Percentiles rank a stretch among this genome's conserved stretches.
These are phyloP conservation scores for Pseudonitzschia multistriata DNA, from an alignment of 108 stramenopile species.

Conservation along the genomic window DNA sequence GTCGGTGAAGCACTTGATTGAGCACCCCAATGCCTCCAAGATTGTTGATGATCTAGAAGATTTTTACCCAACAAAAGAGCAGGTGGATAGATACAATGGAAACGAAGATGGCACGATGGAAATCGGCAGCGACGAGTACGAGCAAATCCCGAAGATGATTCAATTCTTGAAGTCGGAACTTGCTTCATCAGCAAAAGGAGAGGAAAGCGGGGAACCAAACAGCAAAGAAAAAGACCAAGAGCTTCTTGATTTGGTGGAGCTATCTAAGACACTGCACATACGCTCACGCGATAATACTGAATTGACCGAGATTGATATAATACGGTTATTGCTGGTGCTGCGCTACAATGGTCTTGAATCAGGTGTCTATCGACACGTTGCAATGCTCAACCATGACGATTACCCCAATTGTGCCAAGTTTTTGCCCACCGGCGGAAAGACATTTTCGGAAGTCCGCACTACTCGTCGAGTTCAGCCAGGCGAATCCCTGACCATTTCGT, in stretches of 20 bases:
- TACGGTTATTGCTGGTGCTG: constrained; percentile 59
- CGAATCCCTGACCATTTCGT: constrained; percentile 73
- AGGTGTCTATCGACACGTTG: constrained; percentile 70
- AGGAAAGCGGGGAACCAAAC: constrained; percentile 6
- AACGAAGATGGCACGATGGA: constrained; percentile 24
- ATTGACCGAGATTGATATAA: constrained; percentile 43
- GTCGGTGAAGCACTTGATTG: constrained; percentile 52
- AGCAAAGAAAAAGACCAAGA: not conserved
- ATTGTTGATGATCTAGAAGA: constrained; percentile 58
- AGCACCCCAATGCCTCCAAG: constrained; percentile 33
- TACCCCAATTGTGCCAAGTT: constrained; percentile 83
- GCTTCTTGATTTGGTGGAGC: constrained; percentile 30
- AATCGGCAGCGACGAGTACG: constrained; percentile 23
- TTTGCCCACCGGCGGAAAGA: constrained; percentile 30
- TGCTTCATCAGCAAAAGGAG: constrained; percentile 5
- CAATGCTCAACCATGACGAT: constrained; percentile 79
- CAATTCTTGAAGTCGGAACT: constrained; percentile 17
- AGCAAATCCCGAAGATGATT: constrained; percentile 64
- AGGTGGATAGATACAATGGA: constrained; percentile 38
- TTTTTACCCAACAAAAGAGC: constrained; percentile 68
- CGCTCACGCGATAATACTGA: constrained; percentile 42
- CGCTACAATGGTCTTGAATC: constrained; percentile 84
- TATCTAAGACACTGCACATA: constrained; percentile 35
- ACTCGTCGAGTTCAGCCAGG: constrained; percentile 60
- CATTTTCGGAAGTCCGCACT: constrained; percentile 78